Percentiles rank a stretch among this genome's conserved stretches.
These are phyloP conservation scores for Hyaloscypha hepaticicola DNA, from an alignment of 495 filamentous ascomycete genomes.

Conservation along the genomic window DNA sequence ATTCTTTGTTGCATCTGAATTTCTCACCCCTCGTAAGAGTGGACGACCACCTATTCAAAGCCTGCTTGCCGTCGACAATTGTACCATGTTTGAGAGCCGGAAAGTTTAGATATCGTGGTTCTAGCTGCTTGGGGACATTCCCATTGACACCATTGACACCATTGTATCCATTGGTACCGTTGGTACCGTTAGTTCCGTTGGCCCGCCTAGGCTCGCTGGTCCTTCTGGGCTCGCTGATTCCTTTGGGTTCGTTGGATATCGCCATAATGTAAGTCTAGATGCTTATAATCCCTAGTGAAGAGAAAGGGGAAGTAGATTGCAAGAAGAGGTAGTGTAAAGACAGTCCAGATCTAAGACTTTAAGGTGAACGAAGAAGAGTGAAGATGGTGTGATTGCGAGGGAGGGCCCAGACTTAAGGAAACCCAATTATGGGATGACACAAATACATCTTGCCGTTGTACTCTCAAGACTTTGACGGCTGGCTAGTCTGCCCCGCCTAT, in stretches of 20 bases:
- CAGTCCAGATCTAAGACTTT: background rate
- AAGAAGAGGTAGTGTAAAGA: background rate
- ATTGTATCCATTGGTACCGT: background rate
- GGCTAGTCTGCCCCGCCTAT: background rate
- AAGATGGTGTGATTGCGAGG: background rate
- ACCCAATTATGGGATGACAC: background rate
- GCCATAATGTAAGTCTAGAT: background rate
- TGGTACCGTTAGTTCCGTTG: no score
- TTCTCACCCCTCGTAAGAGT: slow-evolving; percentile 56
- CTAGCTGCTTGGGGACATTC: slow-evolving; percentile 37
- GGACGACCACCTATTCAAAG: slow-evolving; percentile 69
- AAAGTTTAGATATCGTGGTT: slow-evolving; percentile 63
- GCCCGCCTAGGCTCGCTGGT: no score
- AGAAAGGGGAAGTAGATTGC: background rate
- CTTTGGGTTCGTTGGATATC: background rate
- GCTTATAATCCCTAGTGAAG: background rate
- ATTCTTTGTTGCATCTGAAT: background rate
- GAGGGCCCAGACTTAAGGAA: background rate
- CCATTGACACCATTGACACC: slow-evolving; percentile 14
- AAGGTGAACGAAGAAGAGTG: background rate
- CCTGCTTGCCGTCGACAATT: slow-evolving; percentile 58
- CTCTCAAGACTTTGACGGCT: background rate
- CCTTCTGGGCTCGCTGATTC: no score
- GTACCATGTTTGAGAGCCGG: slow-evolving; percentile 54
- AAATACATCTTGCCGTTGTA: background rate